Evolutionary conservation across 768 basidiomycete genomes (phyloP), one percentile per base, ranked within the genome.

Genomic region (Xerocomellus chrysenteron): DNA sequence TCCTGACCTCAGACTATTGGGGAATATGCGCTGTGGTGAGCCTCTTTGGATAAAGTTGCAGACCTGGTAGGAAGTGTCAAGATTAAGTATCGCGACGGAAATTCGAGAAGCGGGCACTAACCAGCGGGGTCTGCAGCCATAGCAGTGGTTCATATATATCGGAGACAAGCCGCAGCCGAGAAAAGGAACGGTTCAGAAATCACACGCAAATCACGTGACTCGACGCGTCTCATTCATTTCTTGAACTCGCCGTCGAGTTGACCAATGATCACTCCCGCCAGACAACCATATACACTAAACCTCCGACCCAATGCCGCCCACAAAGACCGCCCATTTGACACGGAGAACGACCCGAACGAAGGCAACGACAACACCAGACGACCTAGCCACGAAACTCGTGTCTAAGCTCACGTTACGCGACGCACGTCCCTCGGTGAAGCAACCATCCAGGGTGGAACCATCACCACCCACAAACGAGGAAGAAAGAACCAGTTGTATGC

Each of bases 401-500:
- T 55, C 72, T 30, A 67, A 59, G 32, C 61, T 73, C 19, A 65
- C 55, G 12, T 59, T 76, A 42, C 64, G 70, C 7, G 67, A 66
- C 46, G 55, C 47, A 26, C 46, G 50, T 43, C 74, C 74, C 46
- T 67, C 72, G 2, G 28, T 8, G 41, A 76, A 75, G 62, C 60
- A 58, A 49, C 55, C 53, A 48, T 57, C 53, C 14, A 51, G 52
- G 28, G 52, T 42, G 26, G 41, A 10, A 12, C 32, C 43, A 19
- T 50, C 57, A 16, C 46, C 51, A 35, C 50, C 42, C 12, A 42
- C 52, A 24, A 44, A 64, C 5, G 80, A 78, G 50, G 76, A 79
- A 39, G 68, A 68, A 36, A 76, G 75, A 24, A 58, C 76, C 0
- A 58, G 67, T 4, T 79, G 82, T 2, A 92, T 90, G 90, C 79